A percentile compares a stretch with the other conserved stretches of the same genome.
phyloP scores from a whole-genome alignment of 2,329 filamentous ascomycete genomes.

The Monosporascus sp. region DNA sequence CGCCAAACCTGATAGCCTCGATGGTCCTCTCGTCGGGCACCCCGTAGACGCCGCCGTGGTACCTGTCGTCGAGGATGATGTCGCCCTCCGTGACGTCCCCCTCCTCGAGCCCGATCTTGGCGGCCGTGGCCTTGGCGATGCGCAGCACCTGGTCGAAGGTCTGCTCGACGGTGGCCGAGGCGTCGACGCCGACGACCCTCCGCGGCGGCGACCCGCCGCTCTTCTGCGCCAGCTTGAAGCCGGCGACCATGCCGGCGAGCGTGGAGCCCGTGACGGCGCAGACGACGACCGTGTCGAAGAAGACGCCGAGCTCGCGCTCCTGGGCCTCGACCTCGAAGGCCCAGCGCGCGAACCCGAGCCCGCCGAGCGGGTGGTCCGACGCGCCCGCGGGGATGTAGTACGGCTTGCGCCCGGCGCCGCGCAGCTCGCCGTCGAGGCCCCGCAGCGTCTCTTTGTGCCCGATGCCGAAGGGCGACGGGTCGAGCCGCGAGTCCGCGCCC shows the following conservation, averaged over 20 bases:
- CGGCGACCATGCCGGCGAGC: slow-evolving; percentile 66
- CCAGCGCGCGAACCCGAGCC: slow-evolving; percentile 66
- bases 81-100: slow-evolving; percentile 58
- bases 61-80: slow-evolving; percentile 56
- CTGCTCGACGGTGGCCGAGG: slow-evolving; percentile 53
- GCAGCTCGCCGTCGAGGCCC: slow-evolving; percentile 48
- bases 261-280: slow-evolving; percentile 69
- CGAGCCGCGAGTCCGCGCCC: slow-evolving; percentile 58
- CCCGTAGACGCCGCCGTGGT: slow-evolving; percentile 64
- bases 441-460: slow-evolving; percentile 60
- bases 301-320: slow-evolving; percentile 54
- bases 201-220: slow-evolving; percentile 38
- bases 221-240: slow-evolving; percentile 60
- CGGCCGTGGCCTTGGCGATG: slow-evolving; percentile 60
- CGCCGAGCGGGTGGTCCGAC: slow-evolving; percentile 64
- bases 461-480: slow-evolving; percentile 59
- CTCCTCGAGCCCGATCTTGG: slow-evolving; percentile 55
- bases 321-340: slow-evolving; percentile 63
- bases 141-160: slow-evolving; percentile 61
- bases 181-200: slow-evolving; percentile 63
- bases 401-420: slow-evolving; percentile 49
- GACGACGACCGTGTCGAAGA: slow-evolving; percentile 64
- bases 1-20: slow-evolving; percentile 64
- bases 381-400: slow-evolving; percentile 71
- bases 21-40: slow-evolving; percentile 61